A percentile compares a stretch with the other conserved stretches of the same genome.
Conservation (phyloP, 1,284 basidiomycete species). For the Cutaneotrichosporon sp. region DNA sequence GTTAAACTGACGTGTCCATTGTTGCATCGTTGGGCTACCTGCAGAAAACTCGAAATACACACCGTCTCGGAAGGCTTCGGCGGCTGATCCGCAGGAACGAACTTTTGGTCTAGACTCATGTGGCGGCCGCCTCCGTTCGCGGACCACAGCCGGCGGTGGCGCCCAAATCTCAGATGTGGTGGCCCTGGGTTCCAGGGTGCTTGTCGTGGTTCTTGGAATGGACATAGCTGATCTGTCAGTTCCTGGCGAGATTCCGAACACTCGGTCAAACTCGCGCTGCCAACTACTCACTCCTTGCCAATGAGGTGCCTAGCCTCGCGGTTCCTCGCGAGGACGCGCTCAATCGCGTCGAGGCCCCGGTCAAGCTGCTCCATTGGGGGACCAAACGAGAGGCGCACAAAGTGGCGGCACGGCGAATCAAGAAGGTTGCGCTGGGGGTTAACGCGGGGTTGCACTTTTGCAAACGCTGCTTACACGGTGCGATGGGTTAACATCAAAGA, state of each 20-base stretch:
- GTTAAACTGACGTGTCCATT: no score
- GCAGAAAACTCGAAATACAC: no score
- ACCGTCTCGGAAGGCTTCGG: no score
- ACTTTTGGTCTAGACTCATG: no score
- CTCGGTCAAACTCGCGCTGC: not conserved
- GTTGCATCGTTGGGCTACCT: no score
- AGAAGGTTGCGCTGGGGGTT: conserved; percentile 59
- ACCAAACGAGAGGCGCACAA: conserved; percentile 79
- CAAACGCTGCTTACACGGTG: conserved; percentile 49
- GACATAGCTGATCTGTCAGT: not conserved
- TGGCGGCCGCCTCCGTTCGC: no score
- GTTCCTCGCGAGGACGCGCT: conserved; percentile 57
- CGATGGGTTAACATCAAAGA: conserved; percentile 81
- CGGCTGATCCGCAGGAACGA: no score
- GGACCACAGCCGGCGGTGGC: not conserved
- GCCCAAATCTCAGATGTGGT: not conserved
- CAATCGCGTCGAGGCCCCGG: conserved; percentile 81
- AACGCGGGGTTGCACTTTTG: conserved; percentile 44
- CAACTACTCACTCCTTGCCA: conserved; percentile 4
- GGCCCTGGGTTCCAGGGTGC: not conserved
- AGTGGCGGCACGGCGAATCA: conserved; percentile 85
- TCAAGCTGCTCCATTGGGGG: conserved; percentile 77
- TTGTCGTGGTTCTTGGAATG: not conserved
- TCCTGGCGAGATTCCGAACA: not conserved
- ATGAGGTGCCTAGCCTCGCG: not conserved